These are phyloP conservation scores for Tetrapisispora nanseiensis DNA, from an alignment of 805 yeast genomes.

Conservation along the genomic window DNA sequence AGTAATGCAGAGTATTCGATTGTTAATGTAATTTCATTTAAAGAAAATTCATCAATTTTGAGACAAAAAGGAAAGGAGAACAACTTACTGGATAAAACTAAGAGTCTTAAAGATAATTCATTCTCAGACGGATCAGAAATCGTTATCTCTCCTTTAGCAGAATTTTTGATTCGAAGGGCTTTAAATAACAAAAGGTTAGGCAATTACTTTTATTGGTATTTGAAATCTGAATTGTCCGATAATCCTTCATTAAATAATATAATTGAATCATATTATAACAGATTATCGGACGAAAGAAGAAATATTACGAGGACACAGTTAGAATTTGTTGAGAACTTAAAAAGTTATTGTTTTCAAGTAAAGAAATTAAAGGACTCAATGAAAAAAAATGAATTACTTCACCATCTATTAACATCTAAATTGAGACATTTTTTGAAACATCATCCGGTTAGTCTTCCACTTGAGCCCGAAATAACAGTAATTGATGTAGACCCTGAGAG, in stretches of 20 bases:
- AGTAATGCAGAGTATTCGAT: constrained; percentile 32
- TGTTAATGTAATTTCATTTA: constrained; percentile 22
- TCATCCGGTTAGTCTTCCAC: constrained; percentile 59
- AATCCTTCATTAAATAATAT: constrained; percentile 41
- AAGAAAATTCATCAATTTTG: not conserved
- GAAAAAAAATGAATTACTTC: constrained; percentile 55
- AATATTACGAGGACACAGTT: constrained; percentile 46
- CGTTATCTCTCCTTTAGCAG: constrained; percentile 52
- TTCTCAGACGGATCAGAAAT: constrained; percentile 3
- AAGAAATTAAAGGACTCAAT: constrained; percentile 67
- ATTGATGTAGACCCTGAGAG: constrained; percentile 72
- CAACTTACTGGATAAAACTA: not conserved
- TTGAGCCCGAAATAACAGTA: constrained; percentile 69
- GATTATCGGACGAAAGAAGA: constrained; percentile 19
- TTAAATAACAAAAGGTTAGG: constrained; percentile 58
- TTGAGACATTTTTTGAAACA: constrained; percentile 32
- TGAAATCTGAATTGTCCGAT: constrained; percentile 80
- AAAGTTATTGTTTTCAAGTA: constrained; percentile 53
- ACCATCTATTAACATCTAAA: constrained; percentile 34
- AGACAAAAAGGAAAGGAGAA: not conserved
- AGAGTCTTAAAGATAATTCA: not conserved
- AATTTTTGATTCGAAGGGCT: constrained; percentile 66
- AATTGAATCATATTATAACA: constrained; percentile 36
- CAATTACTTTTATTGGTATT: constrained; percentile 83
- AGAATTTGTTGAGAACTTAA: constrained; percentile 54